A percentile compares a stretch with the other conserved stretches of the same genome.
These are phyloP conservation scores for Penicillium sp. DNA, from an alignment of 2,329 filamentous ascomycete genomes.

Conservation along the genomic window DNA sequence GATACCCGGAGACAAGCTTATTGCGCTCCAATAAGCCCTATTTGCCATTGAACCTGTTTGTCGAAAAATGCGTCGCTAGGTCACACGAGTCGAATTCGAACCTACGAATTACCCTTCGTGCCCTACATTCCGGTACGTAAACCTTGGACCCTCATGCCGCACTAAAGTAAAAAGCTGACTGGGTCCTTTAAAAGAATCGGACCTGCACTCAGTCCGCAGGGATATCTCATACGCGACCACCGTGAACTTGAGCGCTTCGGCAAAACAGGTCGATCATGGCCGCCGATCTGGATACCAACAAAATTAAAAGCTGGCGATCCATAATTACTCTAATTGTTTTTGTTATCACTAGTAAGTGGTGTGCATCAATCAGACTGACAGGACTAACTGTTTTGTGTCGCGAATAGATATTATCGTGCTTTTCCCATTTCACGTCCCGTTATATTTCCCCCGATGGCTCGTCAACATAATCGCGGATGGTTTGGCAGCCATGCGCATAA, in stretches of 20 bases:
- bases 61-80: background rate
- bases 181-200: background rate
- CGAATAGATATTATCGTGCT: conserved; percentile 65
- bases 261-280: conserved; percentile 21
- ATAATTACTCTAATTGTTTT: conserved; percentile 71
- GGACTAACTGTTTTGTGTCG: background rate
- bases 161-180: conserved; percentile 9
- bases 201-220: background rate
- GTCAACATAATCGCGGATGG: conserved; percentile 47
- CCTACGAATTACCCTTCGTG: conserved; percentile 1
- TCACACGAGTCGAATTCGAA: background rate
- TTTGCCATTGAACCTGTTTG: background rate
- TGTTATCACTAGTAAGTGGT: conserved; percentile 65
- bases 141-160: background rate
- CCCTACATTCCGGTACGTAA: conserved; percentile 6
- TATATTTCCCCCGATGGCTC: conserved; percentile 58
- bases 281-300: conserved; percentile 49
- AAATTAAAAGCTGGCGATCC: conserved; percentile 66
- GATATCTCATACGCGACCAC: background rate
- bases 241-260: background rate
- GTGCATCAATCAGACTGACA: background rate
- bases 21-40: background rate
- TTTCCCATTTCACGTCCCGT: conserved; percentile 66
- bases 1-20: background rate
- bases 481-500: conserved; percentile 54